phyloP scores from a whole-genome alignment of 2,329 filamentous ascomycete genomes.

The Chaetothyriales sp. region DNA sequence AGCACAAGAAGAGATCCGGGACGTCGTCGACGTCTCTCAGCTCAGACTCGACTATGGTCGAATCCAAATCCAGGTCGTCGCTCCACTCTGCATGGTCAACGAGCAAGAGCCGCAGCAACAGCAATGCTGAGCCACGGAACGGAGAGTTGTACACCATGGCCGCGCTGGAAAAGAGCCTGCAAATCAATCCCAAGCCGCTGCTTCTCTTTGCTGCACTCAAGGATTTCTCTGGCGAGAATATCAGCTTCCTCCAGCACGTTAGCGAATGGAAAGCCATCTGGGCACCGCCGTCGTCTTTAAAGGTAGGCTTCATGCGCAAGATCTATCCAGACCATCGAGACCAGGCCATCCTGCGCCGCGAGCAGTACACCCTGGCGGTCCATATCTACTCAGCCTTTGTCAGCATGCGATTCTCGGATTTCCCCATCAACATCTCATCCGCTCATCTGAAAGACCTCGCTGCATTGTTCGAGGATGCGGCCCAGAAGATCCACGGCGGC shows the following conservation, averaged over 20 bases:
- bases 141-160: conserved; percentile 42
- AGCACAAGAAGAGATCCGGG: conserved; percentile 20
- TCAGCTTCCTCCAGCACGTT: conserved; percentile 48
- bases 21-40: conserved; percentile 20
- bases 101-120: conserved; percentile 22
- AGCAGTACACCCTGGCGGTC: conserved; percentile 43
- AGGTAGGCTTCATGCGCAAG: conserved; percentile 9
- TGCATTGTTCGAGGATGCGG: conserved; percentile 40
- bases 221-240: conserved; percentile 58
- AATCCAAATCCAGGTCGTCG: conserved; percentile 18
- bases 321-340: conserved; percentile 14
- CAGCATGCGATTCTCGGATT: conserved; percentile 45
- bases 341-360: conserved; percentile 25
- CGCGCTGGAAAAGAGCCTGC: conserved; percentile 46
- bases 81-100: conserved; percentile 16
- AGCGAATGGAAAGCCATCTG: conserved; percentile 39
- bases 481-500: conserved; percentile 26
- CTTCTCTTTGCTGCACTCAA: conserved; percentile 49
- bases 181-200: conserved; percentile 42
- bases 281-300: conserved; percentile 6
- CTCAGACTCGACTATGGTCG: conserved; percentile 19
- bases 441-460: conserved; percentile 41
- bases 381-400: conserved; percentile 49
- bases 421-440: conserved; percentile 51
- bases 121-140: conserved; percentile 22